A percentile compares a stretch with the other conserved stretches of the same genome.
These are phyloP conservation scores for Cyberlindnera mississippiensis DNA, from an alignment of 805 yeast species.

Conservation along the genomic window DNA sequence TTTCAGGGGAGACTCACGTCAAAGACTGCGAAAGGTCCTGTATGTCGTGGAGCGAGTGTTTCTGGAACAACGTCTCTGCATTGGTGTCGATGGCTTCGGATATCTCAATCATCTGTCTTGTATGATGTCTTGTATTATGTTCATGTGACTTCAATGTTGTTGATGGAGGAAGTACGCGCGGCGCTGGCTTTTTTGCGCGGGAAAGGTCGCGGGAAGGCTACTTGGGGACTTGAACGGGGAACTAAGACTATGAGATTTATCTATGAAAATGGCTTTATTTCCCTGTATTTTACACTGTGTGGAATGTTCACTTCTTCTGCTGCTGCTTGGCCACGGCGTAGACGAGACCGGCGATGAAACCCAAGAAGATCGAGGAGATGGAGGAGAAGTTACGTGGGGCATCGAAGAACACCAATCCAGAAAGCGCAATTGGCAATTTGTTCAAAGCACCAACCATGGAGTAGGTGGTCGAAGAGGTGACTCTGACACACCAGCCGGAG, in stretches of 20 bases:
- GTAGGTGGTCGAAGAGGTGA: conserved; percentile 96
- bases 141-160: background rate
- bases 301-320: conserved; percentile 27
- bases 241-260: no score
- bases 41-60: conserved; percentile 11
- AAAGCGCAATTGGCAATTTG: conserved; percentile 94
- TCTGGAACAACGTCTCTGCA: conserved; percentile 7
- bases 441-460: conserved; percentile 99
- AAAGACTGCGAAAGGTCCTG: conserved; percentile 10
- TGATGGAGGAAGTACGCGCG: conserved; percentile 1
- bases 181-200: no score
- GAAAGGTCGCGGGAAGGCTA: no score
- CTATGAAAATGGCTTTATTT: no score
- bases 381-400: conserved; percentile 93
- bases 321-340: conserved; percentile 95
- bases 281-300: no score
- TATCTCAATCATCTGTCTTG: background rate
- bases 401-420: conserved; percentile 92
- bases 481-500: conserved; percentile 99
- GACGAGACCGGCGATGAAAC: conserved; percentile 93
- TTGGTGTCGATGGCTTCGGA: background rate
- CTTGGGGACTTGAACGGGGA: no score
- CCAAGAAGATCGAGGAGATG: conserved; percentile 84
- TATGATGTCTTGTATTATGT: background rate
- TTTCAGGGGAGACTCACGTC: conserved; percentile 5